Conservation (phyloP, 495 filamentous ascomycete genomes). For the Penicillium odoratum region DNA sequence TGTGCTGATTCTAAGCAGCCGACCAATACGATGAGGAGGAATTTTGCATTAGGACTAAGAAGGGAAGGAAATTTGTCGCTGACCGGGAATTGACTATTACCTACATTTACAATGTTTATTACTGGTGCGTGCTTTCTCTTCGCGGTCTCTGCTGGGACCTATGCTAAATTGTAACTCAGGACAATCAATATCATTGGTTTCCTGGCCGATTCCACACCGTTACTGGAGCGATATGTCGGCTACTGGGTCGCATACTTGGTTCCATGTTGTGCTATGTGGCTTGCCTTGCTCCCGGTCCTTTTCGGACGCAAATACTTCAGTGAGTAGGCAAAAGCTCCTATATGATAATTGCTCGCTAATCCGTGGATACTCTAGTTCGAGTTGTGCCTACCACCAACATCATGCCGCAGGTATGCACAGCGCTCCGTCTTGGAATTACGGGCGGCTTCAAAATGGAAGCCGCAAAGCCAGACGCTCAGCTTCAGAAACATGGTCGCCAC, state of each 20-base stretch:
- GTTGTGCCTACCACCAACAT: not conserved
- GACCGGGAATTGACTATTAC: slow-evolving; percentile 62
- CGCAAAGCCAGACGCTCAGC: slow-evolving; percentile 25
- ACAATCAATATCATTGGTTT: slow-evolving; percentile 40
- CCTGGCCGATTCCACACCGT: slow-evolving; percentile 44
- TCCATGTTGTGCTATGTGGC: slow-evolving; percentile 23
- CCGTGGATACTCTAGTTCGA: not conserved
- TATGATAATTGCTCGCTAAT: not conserved
- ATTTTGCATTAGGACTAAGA: slow-evolving; percentile 43
- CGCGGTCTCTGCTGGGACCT: not conserved
- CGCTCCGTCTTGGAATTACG: slow-evolving; percentile 6
- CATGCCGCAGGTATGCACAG: not conserved
- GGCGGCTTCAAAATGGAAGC: slow-evolving; percentile 30
- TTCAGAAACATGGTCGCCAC: slow-evolving; percentile 17
- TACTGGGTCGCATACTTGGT: slow-evolving; percentile 52
- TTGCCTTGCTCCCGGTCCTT: slow-evolving; percentile 33
- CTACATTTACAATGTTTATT: slow-evolving; percentile 64
- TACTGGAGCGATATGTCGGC: slow-evolving; percentile 44
- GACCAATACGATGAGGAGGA: slow-evolving; percentile 56
- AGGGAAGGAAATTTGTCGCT: slow-evolving; percentile 57
- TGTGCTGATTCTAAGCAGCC: slow-evolving; percentile 27
- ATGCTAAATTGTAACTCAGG: slow-evolving; percentile 27
- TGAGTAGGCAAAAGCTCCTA: slow-evolving; percentile 7
- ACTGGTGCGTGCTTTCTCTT: slow-evolving; percentile 40
- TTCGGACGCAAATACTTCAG: slow-evolving; percentile 22